A percentile compares a stretch with the other conserved stretches of the same genome.
phyloP scores from a whole-genome alignment of 78 protist species.

The Protostelium mycophagum region DNA sequence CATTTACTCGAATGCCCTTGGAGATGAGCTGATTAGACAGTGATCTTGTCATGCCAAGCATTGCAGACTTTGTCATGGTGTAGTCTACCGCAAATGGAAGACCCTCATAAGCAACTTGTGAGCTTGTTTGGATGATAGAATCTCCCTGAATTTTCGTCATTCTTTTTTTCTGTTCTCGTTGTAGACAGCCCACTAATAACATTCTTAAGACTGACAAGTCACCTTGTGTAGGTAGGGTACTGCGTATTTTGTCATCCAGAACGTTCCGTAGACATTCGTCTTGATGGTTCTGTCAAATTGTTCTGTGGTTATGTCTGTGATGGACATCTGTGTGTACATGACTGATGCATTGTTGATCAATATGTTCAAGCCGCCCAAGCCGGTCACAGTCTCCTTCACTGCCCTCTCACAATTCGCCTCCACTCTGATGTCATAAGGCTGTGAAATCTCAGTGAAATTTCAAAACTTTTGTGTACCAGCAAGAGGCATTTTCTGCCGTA shows the following conservation, averaged over 20 bases:
- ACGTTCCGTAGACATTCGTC: background rate
- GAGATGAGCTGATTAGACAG: constrained; percentile 30
- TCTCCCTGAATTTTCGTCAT: no score
- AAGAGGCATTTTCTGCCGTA: constrained; percentile 20
- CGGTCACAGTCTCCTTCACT: background rate
- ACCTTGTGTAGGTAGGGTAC: background rate
- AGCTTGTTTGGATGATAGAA: background rate
- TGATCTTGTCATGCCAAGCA: constrained; percentile 24
- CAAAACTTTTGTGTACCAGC: background rate
- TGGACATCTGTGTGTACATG: constrained; percentile 1
- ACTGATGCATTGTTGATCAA: constrained; percentile 34
- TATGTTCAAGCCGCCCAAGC: background rate
- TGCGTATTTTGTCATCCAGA: background rate
- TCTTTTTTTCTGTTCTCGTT: no score
- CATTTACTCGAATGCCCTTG: constrained; percentile 46
- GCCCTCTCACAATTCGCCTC: background rate
- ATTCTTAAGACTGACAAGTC: no score
- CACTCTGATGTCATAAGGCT: background rate
- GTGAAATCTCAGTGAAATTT: background rate
- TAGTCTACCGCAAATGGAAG: constrained; percentile 11
- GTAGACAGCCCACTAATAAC: no score
- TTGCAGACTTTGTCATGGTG: constrained; percentile 54
- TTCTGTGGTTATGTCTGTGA: background rate
- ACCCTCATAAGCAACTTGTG: constrained; percentile 12
- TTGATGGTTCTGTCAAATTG: constrained; percentile 24